Percentiles rank a stretch among this genome's conserved stretches.
Evolutionary conservation across 495 filamentous ascomycete species (phyloP).

Genomic region (Penicillium robsamsonii): DNA sequence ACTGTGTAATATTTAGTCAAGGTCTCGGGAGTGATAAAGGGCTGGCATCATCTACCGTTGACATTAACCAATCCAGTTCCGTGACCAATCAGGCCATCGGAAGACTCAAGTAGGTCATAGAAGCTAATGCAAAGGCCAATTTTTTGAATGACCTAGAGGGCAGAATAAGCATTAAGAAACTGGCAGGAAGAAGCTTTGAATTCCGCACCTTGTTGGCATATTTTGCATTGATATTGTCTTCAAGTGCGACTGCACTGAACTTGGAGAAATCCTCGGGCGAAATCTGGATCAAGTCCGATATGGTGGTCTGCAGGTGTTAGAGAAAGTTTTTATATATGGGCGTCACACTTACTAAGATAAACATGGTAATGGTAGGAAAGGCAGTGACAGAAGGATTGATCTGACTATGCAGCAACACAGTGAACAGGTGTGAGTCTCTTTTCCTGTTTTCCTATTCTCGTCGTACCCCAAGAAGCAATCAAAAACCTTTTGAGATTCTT

Average conservation of each 20-base stretch:
- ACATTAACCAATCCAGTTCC: constrained; percentile 86
- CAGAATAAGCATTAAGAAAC: constrained; percentile 8
- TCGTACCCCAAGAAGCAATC: neutral
- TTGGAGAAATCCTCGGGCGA: constrained; percentile 80
- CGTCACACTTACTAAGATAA: constrained; percentile 51
- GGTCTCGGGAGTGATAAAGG: neutral
- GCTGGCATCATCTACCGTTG: constrained; percentile 61
- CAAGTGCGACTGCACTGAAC: constrained; percentile 71
- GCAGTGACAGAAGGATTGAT: neutral
- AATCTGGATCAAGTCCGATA: constrained; percentile 91
- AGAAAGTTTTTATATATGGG: constrained; percentile 2
- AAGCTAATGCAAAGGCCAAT: constrained; percentile 90
- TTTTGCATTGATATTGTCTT: constrained; percentile 93
- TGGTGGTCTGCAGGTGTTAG: constrained; percentile 53
- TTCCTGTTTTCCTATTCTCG: neutral
- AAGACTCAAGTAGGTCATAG: constrained; percentile 80
- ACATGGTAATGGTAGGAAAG: constrained; percentile 40
- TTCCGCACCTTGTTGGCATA: constrained; percentile 80
- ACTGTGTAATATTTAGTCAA: constrained; percentile 49
- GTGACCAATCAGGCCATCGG: constrained; percentile 90
- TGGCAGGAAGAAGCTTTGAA: neutral
- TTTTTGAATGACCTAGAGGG: constrained; percentile 61
- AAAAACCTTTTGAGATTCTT: constrained; percentile 16
- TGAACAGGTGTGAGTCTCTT: neutral
- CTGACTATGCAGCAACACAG: neutral